These are phyloP conservation scores for Scutellaria barbata DNA, from an alignment of 257 asterid genomes.

Conservation along the genomic window DNA sequence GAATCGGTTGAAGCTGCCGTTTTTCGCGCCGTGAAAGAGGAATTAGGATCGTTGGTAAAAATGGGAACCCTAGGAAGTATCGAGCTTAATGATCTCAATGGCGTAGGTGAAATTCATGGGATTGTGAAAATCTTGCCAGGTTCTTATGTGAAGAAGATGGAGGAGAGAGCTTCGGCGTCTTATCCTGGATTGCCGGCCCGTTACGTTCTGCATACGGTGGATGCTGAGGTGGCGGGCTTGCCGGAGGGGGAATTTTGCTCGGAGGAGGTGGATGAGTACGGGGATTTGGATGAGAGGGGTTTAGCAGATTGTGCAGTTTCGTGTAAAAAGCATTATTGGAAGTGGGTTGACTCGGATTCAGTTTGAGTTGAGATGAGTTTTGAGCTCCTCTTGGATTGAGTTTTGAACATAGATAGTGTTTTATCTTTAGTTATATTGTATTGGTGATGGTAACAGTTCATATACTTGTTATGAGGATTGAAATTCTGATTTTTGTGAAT, in stretches of 20 bases:
- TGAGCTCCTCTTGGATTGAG: constrained; percentile 39
- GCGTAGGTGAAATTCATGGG: constrained; percentile 9
- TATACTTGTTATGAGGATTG: neutral
- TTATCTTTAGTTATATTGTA: constrained; percentile 3
- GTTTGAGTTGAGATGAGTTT: constrained; percentile 54
- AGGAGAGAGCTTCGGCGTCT: constrained; percentile 73
- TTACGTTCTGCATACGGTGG: constrained; percentile 80
- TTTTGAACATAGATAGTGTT: constrained; percentile 36
- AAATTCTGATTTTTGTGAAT: constrained; percentile 26
- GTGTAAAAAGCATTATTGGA: constrained; percentile 91
- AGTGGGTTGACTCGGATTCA: constrained; percentile 73
- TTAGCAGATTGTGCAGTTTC: constrained; percentile 70
- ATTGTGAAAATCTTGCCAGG: constrained; percentile 58
- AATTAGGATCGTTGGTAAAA: constrained; percentile 62
- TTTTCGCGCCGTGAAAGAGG: constrained; percentile 83
- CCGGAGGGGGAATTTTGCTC: constrained; percentile 85
- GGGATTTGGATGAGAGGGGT: constrained; percentile 43
- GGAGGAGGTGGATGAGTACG: constrained; percentile 79
- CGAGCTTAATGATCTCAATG: neutral
- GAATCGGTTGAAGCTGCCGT: constrained; percentile 87
- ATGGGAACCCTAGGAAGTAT: neutral
- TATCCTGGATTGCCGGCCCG: constrained; percentile 97
- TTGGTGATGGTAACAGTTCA: neutral
- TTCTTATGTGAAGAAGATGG: constrained; percentile 79
- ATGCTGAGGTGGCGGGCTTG: constrained; percentile 75